Conservation (phyloP, 495 filamentous ascomycete species). For the Friedmanniomyces simplex region DNA sequence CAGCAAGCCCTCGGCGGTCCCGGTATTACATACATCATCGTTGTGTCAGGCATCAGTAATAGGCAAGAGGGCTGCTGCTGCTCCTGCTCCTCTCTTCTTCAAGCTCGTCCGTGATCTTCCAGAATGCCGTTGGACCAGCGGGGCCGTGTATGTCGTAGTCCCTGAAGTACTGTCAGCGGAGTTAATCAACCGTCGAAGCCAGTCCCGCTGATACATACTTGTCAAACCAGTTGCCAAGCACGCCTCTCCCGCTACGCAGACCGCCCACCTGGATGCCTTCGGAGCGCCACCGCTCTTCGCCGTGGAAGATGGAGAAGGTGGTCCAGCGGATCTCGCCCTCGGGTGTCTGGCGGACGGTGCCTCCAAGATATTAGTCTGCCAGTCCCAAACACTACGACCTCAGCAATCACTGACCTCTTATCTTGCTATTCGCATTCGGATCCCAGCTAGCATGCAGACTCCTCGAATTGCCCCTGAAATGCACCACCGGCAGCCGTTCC, state of each 20-base stretch:
- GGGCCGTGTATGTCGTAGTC: constrained; percentile 50
- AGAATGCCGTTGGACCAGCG: constrained; percentile 55
- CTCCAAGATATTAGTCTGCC: constrained; percentile 24
- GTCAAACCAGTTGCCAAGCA: constrained; percentile 59
- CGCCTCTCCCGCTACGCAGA: constrained; percentile 43
- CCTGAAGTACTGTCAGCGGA: constrained; percentile 14
- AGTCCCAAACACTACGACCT: not conserved
- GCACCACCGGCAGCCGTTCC: constrained; percentile 41
- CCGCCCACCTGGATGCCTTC: constrained; percentile 59
- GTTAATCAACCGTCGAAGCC: too few species aligned
- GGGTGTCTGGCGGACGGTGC: constrained; percentile 45
- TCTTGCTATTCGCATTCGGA: constrained; percentile 48
- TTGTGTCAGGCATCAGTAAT: not conserved
- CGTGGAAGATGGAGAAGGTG: constrained; percentile 49
- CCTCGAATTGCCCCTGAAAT: constrained; percentile 46
- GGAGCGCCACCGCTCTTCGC: constrained; percentile 52
- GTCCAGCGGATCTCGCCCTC: constrained; percentile 61
- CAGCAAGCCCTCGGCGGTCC: too few species aligned
- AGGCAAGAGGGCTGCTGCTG: not conserved
- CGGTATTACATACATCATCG: too few species aligned
- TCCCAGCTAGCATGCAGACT: constrained; percentile 47
- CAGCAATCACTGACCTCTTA: constrained; percentile 29
- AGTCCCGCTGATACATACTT: constrained; percentile 42
- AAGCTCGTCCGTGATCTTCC: constrained; percentile 48
- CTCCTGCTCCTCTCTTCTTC: constrained; percentile 12